A percentile compares a stretch with the other conserved stretches of the same genome.
These are phyloP conservation scores for Volvox carteri DNA, from an alignment of 163 green algal genomes.

Conservation along the genomic window DNA sequence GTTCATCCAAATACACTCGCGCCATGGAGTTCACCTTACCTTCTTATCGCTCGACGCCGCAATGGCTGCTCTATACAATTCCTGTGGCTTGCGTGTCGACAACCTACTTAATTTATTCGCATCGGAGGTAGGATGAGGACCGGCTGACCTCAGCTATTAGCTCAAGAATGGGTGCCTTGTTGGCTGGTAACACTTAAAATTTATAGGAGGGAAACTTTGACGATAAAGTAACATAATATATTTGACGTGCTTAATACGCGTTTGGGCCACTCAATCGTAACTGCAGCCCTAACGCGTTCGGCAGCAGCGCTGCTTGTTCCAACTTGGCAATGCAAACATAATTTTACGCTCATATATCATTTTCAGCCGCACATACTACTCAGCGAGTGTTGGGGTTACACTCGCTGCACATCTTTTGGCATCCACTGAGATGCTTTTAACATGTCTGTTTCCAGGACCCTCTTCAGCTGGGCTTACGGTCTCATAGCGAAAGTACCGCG, in stretches of 20 bases:
- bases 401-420: background rate
- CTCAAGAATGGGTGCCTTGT: background rate
- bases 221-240: background rate
- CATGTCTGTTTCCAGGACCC: background rate
- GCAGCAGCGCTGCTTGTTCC: too few relatives aligned
- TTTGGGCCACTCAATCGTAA: background rate
- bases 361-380: too few relatives aligned
- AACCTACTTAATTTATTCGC: conserved; percentile 1
- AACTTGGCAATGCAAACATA: too few relatives aligned
- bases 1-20: too few relatives aligned
- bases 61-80: conserved; percentile 24
- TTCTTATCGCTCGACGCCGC: background rate
- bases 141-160: background rate
- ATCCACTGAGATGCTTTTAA: background rate
- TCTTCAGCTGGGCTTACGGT: conserved; percentile 17
- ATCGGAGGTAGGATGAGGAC: background rate
- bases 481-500: background rate
- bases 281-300: too few relatives aligned
- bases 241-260: background rate
- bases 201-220: background rate
- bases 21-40: background rate
- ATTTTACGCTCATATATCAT: too few relatives aligned
- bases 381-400: background rate
- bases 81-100: background rate
- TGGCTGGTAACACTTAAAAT: background rate